phyloP scores from a whole-genome alignment of 1,139 yeast species.

The Diutina scorzettiae region DNA sequence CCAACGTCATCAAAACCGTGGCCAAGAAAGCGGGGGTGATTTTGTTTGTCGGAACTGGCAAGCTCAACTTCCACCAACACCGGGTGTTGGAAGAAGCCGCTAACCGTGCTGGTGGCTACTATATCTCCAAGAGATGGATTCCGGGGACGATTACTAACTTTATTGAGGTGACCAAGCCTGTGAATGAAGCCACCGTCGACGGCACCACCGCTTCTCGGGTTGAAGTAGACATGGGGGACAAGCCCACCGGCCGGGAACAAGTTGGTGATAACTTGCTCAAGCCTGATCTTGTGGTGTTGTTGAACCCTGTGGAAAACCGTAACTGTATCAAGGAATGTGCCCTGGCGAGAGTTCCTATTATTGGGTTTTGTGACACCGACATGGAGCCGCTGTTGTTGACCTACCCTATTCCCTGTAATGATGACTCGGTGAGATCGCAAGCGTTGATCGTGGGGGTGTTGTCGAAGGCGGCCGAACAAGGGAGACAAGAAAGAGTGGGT shows the following conservation, averaged over 20 bases:
- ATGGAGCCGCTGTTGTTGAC: constrained; percentile 83
- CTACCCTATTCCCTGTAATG: constrained; percentile 93
- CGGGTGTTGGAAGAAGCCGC: constrained; percentile 75
- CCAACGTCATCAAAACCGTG: constrained; percentile 68
- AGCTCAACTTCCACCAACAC: constrained; percentile 48
- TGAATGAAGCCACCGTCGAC: constrained; percentile 35
- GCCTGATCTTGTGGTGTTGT: constrained; percentile 78
- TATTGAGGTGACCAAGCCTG: constrained; percentile 62
- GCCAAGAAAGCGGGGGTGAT: constrained; percentile 78
- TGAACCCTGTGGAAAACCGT: constrained; percentile 84
- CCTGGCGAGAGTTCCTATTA: constrained; percentile 76
- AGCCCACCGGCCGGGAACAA: constrained; percentile 43
- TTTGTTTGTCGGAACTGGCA: constrained; percentile 73
- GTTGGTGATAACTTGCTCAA: constrained; percentile 40
- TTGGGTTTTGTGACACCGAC: constrained; percentile 89
- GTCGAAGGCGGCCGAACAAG: constrained; percentile 75
- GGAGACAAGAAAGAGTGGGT: constrained; percentile 41
- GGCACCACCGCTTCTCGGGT: constrained; percentile 12
- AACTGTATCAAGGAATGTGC: constrained; percentile 76
- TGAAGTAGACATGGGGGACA: constrained; percentile 28
- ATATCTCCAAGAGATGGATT: constrained; percentile 79
- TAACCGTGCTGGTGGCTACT: constrained; percentile 62
- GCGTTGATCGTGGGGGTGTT: constrained; percentile 73
- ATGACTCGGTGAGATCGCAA: constrained; percentile 78
- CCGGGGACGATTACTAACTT: constrained; percentile 93